Evolutionary conservation across 768 basidiomycete species (phyloP).

Genomic region (Kwoniella heveanensis): DNA sequence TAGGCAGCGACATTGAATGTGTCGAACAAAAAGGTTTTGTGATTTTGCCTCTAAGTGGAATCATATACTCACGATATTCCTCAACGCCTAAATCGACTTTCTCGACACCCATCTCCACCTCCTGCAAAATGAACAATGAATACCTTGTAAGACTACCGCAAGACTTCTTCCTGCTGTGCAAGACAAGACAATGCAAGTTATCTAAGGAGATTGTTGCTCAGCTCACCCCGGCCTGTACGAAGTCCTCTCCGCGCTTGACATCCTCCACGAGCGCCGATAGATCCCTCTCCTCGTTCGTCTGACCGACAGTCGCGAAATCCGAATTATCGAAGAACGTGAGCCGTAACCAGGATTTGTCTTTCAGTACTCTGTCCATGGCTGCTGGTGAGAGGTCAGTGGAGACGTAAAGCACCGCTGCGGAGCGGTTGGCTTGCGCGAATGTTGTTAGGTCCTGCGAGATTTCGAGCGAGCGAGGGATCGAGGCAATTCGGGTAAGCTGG

Average conservation of each 20-base stretch:
- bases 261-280: slow-evolving; percentile 31
- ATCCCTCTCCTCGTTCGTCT: slow-evolving; percentile 25
- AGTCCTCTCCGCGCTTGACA: slow-evolving; percentile 51
- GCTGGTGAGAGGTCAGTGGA: slow-evolving; percentile 44
- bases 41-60: no score
- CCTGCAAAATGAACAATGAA: slow-evolving; percentile 20
- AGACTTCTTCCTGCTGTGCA: no score
- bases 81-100: slow-evolving; percentile 45
- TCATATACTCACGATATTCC: slow-evolving; percentile 40
- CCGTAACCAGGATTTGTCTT: slow-evolving; percentile 48
- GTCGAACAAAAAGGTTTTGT: no score
- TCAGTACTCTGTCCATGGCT: slow-evolving; percentile 26
- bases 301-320: slow-evolving; percentile 50
- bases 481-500: neutral
- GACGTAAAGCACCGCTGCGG: slow-evolving; percentile 46
- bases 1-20: no score
- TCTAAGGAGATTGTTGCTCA: no score
- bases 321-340: slow-evolving; percentile 52
- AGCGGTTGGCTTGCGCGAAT: slow-evolving; percentile 15
- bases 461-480: neutral
- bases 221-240: slow-evolving; percentile 51
- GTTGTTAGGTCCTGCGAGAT: slow-evolving; percentile 14
- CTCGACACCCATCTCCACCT: slow-evolving; percentile 48
- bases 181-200: no score
- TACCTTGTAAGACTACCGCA: no score